phyloP scores from a whole-genome alignment of 2,329 filamentous ascomycete genomes.

The Chrysosporium keratinophilum region DNA sequence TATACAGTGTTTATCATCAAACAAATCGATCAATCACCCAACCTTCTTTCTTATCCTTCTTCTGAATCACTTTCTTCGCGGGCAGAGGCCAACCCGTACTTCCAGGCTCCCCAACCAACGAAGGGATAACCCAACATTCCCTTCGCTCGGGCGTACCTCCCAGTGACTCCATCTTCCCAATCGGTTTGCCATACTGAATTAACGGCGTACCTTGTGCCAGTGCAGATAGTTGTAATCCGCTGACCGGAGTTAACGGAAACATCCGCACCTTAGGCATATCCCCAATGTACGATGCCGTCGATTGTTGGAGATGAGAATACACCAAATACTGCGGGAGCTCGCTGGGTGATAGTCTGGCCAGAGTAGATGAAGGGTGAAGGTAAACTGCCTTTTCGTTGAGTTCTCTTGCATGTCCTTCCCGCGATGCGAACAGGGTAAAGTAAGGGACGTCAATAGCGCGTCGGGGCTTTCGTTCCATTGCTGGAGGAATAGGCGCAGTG shows the following conservation, averaged over 20 bases:
- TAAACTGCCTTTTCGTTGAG: slow-evolving; percentile 60
- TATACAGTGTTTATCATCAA: background rate
- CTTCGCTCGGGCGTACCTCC: slow-evolving; percentile 44
- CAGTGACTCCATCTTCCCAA: slow-evolving; percentile 61
- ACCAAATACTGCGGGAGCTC: slow-evolving; percentile 81
- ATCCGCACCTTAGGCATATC: slow-evolving; percentile 68
- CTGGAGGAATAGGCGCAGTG: slow-evolving; percentile 62
- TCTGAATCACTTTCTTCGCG: slow-evolving; percentile 73
- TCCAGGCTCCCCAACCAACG: slow-evolving; percentile 58
- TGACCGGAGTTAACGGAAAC: slow-evolving; percentile 74
- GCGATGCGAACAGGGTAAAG: slow-evolving; percentile 66
- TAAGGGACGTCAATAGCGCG: slow-evolving; percentile 92
- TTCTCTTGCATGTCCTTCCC: slow-evolving; percentile 36
- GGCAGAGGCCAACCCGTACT: slow-evolving; percentile 74
- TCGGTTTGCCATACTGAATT: slow-evolving; percentile 75
- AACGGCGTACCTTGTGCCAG: slow-evolving; percentile 78
- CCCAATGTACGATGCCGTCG: slow-evolving; percentile 44
- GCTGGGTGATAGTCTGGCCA: slow-evolving; percentile 57
- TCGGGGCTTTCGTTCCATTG: slow-evolving; percentile 57
- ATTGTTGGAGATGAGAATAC: slow-evolving; percentile 74
- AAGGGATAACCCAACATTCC: slow-evolving; percentile 75
- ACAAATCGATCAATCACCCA: slow-evolving; percentile 59
- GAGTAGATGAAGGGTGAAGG: slow-evolving; percentile 73
- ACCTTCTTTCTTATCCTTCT: slow-evolving; percentile 57
- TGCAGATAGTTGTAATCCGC: slow-evolving; percentile 61